Evolutionary conservation across 2,329 filamentous ascomycete genomes (phyloP), one percentile per base, ranked within the genome.

Genomic region (Fusarium sp.): DNA sequence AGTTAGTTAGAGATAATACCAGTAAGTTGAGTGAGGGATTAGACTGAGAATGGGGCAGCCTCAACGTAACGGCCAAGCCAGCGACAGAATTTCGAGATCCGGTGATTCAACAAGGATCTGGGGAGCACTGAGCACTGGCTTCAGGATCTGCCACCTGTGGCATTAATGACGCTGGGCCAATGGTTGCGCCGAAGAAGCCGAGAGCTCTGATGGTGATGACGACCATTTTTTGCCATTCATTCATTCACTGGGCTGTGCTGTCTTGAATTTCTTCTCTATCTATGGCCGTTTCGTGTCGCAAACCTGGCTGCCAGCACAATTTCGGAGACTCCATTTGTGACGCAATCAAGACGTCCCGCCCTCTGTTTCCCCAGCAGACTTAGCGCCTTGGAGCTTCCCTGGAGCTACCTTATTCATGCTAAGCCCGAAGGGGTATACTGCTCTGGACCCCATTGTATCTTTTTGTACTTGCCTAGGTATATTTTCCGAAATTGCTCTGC

Each of bases 321-420:
- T 70, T 62, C 56, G 27, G 41, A 42, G 68, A 58, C 49, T 66
- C 71, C 71, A 74, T 73, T 60, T 35, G 71, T 73, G 71, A 73
- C 71, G 71, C 71, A 73, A 73, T 73, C 38, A 57, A 59, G 33
- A 58, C 44, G 54, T 62, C 59, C 56, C 42, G 54, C 58, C 39
- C 42, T 39, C 61, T 66, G 60, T 55, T 72, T 57, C 60, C 70
- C 63, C 63, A 60, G 62, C 60, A 46, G 62, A 60, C 59, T 46
- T 64, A 61, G 70, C 67, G 71, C 35, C 45, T 57, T 46, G 51
- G 37, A 73, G 65, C 70, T 73, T 73, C 70, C 70, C 54, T 73
- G 66, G 31, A 73, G 66, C 66, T 73, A n/a, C n/a, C n/a, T n/a
- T n/a, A 39, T 37, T 10, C 14, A 23, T 10, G 42, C 70, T 73